Evolutionary conservation across 768 basidiomycete genomes (phyloP).

Genomic region (Serendipita indica): DNA sequence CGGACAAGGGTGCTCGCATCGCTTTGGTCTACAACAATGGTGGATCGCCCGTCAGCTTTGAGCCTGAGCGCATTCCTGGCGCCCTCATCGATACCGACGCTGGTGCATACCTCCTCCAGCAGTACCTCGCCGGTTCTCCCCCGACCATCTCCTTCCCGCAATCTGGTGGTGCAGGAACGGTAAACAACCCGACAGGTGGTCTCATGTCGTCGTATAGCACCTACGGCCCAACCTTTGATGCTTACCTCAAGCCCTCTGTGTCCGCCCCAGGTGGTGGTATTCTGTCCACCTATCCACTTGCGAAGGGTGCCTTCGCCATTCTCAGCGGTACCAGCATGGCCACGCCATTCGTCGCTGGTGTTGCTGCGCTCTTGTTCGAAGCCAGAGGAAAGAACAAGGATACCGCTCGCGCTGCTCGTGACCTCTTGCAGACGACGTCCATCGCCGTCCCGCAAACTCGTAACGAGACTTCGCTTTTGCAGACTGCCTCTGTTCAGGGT

Average conservation of each 20-base stretch:
- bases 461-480: conserved; percentile 11
- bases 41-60: not conserved
- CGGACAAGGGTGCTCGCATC: conserved; percentile 15
- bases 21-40: conserved; percentile 14
- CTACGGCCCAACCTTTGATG: conserved; percentile 26
- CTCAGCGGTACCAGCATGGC: conserved; percentile 16
- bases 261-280: conserved; percentile 17
- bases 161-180: conserved; percentile 12
- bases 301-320: conserved; percentile 11
- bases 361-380: conserved; percentile 15
- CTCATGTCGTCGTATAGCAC: conserved; percentile 20
- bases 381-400: conserved; percentile 12
- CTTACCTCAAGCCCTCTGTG: conserved; percentile 17
- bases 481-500: conserved; percentile 16
- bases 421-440: conserved; percentile 16
- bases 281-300: conserved; percentile 14
- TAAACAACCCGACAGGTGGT: conserved; percentile 21
- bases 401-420: not conserved
- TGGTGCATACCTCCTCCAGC: conserved; percentile 13
- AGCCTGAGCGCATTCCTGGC: conserved; percentile 9
- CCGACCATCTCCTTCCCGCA: conserved; percentile 13
- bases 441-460: conserved; percentile 5
- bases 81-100: conserved; percentile 13
- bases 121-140: conserved; percentile 10
- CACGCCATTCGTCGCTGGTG: conserved; percentile 15